phyloP scores from a whole-genome alignment of 164 flowering plant genomes.

The Macadamia tetraphylla region DNA sequence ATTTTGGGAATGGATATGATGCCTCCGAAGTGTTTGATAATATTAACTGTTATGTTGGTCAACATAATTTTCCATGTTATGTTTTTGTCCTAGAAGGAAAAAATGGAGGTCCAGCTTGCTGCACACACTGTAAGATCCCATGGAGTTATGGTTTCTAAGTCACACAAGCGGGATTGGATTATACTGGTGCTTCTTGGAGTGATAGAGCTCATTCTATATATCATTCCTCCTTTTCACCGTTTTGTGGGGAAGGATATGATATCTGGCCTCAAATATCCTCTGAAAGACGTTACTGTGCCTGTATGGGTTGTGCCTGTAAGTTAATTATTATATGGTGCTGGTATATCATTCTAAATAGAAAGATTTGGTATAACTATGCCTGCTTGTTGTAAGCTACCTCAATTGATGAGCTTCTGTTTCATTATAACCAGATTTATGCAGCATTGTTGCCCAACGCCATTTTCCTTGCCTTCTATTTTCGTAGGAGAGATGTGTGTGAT shows the following conservation, averaged over 20 bases:
- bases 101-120: slow-evolving; percentile 20
- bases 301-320: slow-evolving; percentile 37
- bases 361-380: background rate
- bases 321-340: background rate
- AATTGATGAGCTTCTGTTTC: background rate
- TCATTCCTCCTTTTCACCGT: slow-evolving; percentile 21
- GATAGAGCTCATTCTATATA: slow-evolving; percentile 10
- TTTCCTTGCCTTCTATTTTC: slow-evolving; percentile 41
- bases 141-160: slow-evolving; percentile 20
- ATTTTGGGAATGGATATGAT: too few species aligned
- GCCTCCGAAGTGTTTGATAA: background rate
- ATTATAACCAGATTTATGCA: slow-evolving; percentile 39
- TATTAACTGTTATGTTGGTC: background rate
- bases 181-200: slow-evolving; percentile 13
- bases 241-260: slow-evolving; percentile 26
- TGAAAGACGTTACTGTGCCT: slow-evolving; percentile 31
- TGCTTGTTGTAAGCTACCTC: background rate
- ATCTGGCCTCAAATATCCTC: slow-evolving; percentile 23
- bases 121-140: slow-evolving; percentile 26
- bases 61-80: background rate
- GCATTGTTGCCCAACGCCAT: slow-evolving; percentile 42
- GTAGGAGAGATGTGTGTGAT: slow-evolving; percentile 66
- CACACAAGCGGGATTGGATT: slow-evolving; percentile 25
- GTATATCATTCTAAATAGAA: background rate
- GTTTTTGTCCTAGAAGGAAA: slow-evolving; percentile 5